Percentiles rank a stretch among this genome's conserved stretches.
Evolutionary conservation across 176 grass and related monocot species (phyloP).

Genomic region (Oryza australiensis): DNA sequence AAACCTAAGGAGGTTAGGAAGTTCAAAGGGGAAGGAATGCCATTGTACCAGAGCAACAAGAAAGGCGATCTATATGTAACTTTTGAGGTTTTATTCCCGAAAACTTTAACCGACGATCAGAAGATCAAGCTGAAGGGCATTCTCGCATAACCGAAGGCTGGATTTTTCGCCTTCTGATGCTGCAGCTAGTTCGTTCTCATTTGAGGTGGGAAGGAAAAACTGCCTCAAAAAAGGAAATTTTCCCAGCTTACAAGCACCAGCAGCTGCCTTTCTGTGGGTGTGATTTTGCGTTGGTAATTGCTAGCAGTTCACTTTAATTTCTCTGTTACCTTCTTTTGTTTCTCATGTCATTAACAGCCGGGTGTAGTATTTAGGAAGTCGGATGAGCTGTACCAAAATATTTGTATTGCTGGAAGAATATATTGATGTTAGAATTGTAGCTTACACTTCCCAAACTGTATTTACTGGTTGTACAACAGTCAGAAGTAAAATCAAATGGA

Average conservation of each 20-base stretch:
- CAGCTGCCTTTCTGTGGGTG: constrained; percentile 16
- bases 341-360: constrained; percentile 24
- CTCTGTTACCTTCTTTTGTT: neutral
- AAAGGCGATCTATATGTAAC: constrained; percentile 81
- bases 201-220: neutral
- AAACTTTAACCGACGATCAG: constrained; percentile 73
- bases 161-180: neutral
- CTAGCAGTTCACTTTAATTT: constrained; percentile 20
- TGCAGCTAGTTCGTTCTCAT: constrained; percentile 34
- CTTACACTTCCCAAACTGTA: neutral
- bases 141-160: constrained; percentile 45
- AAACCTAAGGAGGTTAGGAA: constrained; percentile 91
- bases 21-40: constrained; percentile 97
- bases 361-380: constrained; percentile 46
- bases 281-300: constrained; percentile 30
- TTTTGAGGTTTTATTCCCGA: constrained; percentile 87
- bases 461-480: neutral
- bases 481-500: neutral
- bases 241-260: constrained; percentile 24
- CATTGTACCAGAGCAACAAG: constrained; percentile 87
- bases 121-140: constrained; percentile 81
- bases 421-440: constrained; percentile 32
- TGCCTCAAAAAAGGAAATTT: constrained; percentile 41
- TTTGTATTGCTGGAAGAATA: constrained; percentile 41
- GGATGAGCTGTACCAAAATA: constrained; percentile 33